These are phyloP conservation scores for Ceratocystis papillata DNA, from an alignment of 2,329 filamentous ascomycete species.

Conservation along the genomic window DNA sequence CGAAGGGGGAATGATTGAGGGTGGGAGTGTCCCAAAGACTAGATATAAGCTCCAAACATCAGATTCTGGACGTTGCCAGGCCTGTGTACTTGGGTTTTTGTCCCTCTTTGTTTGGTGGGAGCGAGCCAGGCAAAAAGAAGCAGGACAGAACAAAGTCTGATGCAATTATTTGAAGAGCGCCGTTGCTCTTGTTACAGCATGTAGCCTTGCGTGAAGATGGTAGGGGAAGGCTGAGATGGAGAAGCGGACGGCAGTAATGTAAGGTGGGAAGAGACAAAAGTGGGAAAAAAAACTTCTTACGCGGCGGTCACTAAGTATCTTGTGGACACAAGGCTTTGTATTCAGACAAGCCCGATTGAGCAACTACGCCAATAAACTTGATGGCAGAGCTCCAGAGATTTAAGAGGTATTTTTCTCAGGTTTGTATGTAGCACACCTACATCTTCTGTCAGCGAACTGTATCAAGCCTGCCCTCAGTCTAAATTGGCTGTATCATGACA, in stretches of 20 bases:
- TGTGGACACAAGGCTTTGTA: neutral
- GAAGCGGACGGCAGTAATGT: neutral
- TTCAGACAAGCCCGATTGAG: constrained; percentile 1
- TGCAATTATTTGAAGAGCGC: neutral
- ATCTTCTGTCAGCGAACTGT: neutral
- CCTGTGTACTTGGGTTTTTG: constrained; percentile 1
- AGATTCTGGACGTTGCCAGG: constrained; percentile 16
- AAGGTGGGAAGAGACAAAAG: neutral
- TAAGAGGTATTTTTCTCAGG: no score
- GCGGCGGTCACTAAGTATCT: constrained; percentile 3
- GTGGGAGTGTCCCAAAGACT: neutral
- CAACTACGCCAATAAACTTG: neutral
- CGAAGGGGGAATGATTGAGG: neutral
- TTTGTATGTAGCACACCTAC: neutral
- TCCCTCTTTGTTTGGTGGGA: neutral
- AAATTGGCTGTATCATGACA: neutral
- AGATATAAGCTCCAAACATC: constrained; percentile 15
- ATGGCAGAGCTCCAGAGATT: neutral
- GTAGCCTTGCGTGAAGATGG: constrained; percentile 6
- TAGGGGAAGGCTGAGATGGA: constrained; percentile 10
- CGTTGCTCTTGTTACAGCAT: constrained; percentile 7
- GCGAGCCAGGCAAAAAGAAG: neutral
- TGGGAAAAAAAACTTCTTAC: constrained; percentile 14
- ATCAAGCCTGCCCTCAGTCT: neutral
- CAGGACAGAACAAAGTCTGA: neutral